phyloP scores from a whole-genome alignment of 495 filamentous ascomycete genomes.

The Parachaetomium inaequale region DNA sequence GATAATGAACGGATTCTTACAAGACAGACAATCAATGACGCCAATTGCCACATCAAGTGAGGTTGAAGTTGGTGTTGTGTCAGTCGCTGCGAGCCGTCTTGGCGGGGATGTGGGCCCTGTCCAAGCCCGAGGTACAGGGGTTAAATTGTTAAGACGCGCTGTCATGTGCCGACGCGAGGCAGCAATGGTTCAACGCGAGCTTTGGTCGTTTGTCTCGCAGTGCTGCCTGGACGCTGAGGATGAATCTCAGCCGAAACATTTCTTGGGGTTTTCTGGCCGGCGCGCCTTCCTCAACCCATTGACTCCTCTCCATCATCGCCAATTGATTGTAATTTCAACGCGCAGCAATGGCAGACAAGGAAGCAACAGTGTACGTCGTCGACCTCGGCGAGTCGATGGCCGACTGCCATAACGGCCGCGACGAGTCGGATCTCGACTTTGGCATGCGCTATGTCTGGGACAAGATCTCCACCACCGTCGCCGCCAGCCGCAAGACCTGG shows the following conservation, averaged over 20 bases:
- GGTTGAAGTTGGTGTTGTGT: neutral
- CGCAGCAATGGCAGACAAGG: conserved; percentile 85
- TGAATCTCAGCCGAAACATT: neutral
- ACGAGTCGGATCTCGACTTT: conserved; percentile 80
- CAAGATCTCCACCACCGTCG: conserved; percentile 79
- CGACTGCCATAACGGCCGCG: conserved; percentile 65
- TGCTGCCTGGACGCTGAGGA: conserved; percentile 28
- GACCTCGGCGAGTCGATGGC: conserved; percentile 85
- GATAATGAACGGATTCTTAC: too few relatives aligned
- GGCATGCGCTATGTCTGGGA: conserved; percentile 96
- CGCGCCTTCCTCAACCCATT: neutral
- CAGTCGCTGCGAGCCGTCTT: too few relatives aligned
- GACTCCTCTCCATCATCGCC: neutral
- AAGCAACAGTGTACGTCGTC: conserved; percentile 87
- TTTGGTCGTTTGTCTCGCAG: conserved; percentile 14
- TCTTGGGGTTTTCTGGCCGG: neutral
- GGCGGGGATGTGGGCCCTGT: too few relatives aligned
- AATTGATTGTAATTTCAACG: neutral
- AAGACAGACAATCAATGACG: too few relatives aligned
- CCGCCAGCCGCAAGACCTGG: conserved; percentile 77
- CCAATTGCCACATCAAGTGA: neutral
- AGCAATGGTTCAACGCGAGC: conserved; percentile 14
- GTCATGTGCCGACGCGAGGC: conserved; percentile 33
- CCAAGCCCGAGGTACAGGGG: neutral
- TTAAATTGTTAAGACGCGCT: conserved; percentile 20